Percentiles rank a stretch among this genome's conserved stretches.
These are phyloP conservation scores for Diaporthe nobilis DNA, from an alignment of 2,329 filamentous ascomycete genomes.

Conservation along the genomic window DNA sequence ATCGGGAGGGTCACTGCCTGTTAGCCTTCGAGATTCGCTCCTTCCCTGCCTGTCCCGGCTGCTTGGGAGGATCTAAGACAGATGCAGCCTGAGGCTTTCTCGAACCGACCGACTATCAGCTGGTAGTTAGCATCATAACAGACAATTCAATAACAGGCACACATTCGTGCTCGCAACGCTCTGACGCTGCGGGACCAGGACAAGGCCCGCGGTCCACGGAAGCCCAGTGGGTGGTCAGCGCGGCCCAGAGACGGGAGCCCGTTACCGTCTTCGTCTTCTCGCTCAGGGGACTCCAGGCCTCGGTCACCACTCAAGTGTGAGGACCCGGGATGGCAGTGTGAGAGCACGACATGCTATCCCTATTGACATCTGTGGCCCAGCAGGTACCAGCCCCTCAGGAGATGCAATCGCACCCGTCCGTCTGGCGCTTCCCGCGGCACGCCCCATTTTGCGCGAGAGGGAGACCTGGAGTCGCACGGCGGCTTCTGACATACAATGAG, in stretches of 20 bases:
- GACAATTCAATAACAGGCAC: not conserved
- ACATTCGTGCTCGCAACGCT: not conserved
- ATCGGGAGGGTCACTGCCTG: not conserved
- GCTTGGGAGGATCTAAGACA: slow-evolving; percentile 28
- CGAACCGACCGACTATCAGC: not conserved
- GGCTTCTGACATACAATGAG: slow-evolving; percentile 1
- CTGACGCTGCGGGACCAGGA: slow-evolving; percentile 33
- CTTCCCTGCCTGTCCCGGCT: slow-evolving; percentile 15
- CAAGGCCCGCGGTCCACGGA: slow-evolving; percentile 40
- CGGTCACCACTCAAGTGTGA: slow-evolving; percentile 29
- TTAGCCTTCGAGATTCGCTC: not conserved
- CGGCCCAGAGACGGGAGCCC: slow-evolving; percentile 35
- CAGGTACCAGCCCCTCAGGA: not conserved
- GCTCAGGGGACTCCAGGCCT: slow-evolving; percentile 10
- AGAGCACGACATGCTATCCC: slow-evolving; percentile 16
- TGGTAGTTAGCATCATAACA: not conserved
- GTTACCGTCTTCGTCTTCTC: slow-evolving; percentile 22
- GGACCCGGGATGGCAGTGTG: slow-evolving; percentile 23
- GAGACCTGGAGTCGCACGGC: slow-evolving; percentile 15
- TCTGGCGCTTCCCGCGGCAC: slow-evolving; percentile 37
- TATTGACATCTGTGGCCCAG: not conserved
- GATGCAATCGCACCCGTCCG: not conserved
- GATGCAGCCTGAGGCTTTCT: not conserved
- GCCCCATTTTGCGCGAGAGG: slow-evolving; percentile 1
- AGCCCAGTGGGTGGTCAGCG: slow-evolving; percentile 39